Percentiles rank a stretch among this genome's conserved stretches.
phyloP scores from a whole-genome alignment of 2,329 filamentous ascomycete genomes.

The Sphaerulina musiva region DNA sequence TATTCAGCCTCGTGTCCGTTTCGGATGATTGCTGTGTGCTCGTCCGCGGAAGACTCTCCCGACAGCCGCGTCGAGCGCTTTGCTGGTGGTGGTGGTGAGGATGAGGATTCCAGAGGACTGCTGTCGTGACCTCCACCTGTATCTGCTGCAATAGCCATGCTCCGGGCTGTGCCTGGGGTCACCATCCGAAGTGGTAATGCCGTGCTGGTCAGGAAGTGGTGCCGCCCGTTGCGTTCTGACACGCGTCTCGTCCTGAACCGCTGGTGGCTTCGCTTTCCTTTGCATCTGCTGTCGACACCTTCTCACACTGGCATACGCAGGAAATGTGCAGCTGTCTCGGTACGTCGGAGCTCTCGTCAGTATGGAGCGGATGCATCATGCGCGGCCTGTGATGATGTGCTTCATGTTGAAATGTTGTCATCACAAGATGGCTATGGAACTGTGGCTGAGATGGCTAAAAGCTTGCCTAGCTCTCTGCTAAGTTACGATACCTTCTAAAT shows the following conservation, averaged over 20 bases:
- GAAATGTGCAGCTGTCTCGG: not conserved
- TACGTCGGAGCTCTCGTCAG: not conserved
- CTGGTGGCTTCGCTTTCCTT: not conserved
- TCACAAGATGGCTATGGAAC: not conserved
- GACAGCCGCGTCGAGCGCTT: not conserved
- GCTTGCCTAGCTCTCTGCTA: not conserved
- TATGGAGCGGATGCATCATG: not conserved
- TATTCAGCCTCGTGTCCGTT: conserved; percentile 16
- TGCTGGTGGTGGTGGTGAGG: not conserved
- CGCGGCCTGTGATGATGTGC: not conserved
- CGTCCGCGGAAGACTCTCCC: conserved; percentile 36
- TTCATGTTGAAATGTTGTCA: not conserved
- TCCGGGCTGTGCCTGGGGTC: not conserved
- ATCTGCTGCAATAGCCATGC: not conserved
- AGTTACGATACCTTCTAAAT: not conserved
- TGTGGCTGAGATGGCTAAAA: not conserved
- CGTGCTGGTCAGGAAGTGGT: not conserved
- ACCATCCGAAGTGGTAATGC: no score
- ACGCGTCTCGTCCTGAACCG: not conserved
- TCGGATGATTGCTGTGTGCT: conserved; percentile 39
- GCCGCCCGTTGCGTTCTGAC: not conserved
- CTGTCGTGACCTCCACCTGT: not conserved
- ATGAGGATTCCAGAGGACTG: not conserved
- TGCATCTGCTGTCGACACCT: not conserved
- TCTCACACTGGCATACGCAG: not conserved